Base-by-base conservation (phyloP, 2,329 filamentous ascomycete genomes). In the Camillea tinctor region DNA sequence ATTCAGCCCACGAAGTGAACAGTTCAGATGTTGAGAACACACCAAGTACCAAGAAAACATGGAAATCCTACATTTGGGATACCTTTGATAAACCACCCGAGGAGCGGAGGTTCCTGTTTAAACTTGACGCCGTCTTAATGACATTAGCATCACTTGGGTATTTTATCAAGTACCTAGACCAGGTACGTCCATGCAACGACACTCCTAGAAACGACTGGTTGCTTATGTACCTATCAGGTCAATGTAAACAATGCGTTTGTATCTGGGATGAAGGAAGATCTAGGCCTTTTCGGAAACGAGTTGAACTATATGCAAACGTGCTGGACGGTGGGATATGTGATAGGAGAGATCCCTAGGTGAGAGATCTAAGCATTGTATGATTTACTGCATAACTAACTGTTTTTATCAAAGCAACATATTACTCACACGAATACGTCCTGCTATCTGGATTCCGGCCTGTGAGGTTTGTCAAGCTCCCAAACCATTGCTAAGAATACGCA, bases 291-390 rank as follows among this genome's bases (percentile, higher is more conserved):
- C 15, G 52, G 59, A 8, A 61, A 58, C 26, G 44, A 56, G 54
- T 56, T n/a, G 17, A 26, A 50, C 19, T 22, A 19, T 17, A 36
- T 17, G 20, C 19, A 17, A 48, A 21, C n/a, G 21, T 21, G 22
- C n/a, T 20, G n/a, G 17, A 48, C 26, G 13, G 15, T 48, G 36
- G 11, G 30, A 13, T 48, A n/a, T 22, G 26, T 54, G 22, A 30
- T 24, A 17, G 50, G 57, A 51, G 59, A 63, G 20, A 44, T 65
- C 59, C 9, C 58, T 66, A 23, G 63, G 64, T 40, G 55, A 58
- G 17, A 63, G 50, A n/a, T 60, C 56, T 36, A 57, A 66, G 6
- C 54, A 62, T 64, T 40, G 58, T 66, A 20, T 58, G 62, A 6
- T 2, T 15, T 15, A n/a, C 1, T 44, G 3, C 26, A 30, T 44